Conservation (phyloP, 495 filamentous ascomycete species). For the Jackrogersella minutella region DNA sequence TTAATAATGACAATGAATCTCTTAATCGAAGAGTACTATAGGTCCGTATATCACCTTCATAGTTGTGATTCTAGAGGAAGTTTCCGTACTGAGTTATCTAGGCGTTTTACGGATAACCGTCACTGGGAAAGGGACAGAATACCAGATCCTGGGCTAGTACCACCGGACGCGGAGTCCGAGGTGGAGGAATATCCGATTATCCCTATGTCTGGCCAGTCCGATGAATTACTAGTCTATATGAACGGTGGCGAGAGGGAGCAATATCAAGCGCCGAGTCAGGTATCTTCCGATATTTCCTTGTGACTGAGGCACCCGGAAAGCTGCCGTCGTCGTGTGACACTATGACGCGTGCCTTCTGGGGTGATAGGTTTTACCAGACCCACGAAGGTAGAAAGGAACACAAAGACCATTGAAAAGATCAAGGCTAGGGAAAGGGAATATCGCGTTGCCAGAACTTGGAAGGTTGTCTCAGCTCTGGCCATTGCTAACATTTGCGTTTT, state of each 20-base stretch:
- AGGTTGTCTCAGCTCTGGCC: not conserved
- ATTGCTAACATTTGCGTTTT: not conserved
- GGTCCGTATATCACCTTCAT: constrained; percentile 10
- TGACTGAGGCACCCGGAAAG: constrained; percentile 20
- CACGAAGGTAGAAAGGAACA: not conserved
- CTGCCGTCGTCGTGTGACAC: constrained; percentile 40
- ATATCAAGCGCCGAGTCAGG: constrained; percentile 29
- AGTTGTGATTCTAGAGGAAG: not conserved
- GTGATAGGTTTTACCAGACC: not conserved
- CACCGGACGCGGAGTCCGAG: not conserved
- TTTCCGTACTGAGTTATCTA: not conserved
- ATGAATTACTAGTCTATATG: constrained; percentile 22
- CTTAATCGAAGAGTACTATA: constrained; percentile 25
- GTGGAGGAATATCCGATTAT: not conserved
- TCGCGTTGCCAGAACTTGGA: not conserved
- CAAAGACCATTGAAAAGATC: not conserved
- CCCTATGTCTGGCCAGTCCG: not conserved
- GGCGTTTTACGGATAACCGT: not conserved
- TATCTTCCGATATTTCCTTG: constrained; percentile 40
- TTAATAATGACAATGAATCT: constrained; percentile 19
- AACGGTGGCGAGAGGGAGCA: constrained; percentile 23
- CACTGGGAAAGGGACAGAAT: constrained; percentile 8
- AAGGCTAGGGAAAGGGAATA: not conserved
- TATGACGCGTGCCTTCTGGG: constrained; percentile 36
- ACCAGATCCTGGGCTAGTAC: not conserved